phyloP scores from a whole-genome alignment of 192 early-diverging fungal genomes.

The Coemansia sp. region DNA sequence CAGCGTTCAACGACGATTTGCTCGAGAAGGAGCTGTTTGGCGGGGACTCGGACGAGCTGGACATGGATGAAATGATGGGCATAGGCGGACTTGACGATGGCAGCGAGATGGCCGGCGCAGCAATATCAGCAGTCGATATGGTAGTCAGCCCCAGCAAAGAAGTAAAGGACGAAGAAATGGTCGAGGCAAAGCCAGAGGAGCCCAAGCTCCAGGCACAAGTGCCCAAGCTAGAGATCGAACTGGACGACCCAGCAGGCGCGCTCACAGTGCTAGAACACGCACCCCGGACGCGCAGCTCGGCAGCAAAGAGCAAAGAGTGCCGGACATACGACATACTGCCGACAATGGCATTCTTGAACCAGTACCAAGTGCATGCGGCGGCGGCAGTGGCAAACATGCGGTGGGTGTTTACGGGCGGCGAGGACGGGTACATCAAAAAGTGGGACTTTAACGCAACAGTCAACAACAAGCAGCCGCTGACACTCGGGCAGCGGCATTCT shows the following conservation, averaged over 20 bases:
- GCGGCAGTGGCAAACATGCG: conserved; percentile 70
- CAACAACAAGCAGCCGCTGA: conserved; percentile 77
- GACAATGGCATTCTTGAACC: conserved; percentile 37
- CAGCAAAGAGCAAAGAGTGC: not conserved
- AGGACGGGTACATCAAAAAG: conserved; percentile 94
- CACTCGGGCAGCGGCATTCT: conserved; percentile 81
- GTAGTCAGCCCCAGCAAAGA: conserved; percentile 5
- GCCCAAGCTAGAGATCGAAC: conserved; percentile 33
- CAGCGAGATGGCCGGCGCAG: conserved; percentile 1
- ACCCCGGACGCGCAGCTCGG: conserved; percentile 6
- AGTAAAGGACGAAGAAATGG: not conserved
- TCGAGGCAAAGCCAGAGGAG: not conserved
- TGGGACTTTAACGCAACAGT: conserved; percentile 89
- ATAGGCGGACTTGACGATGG: conserved; percentile 14
- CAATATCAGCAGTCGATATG: not conserved
- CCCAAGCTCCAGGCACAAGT: conserved; percentile 3
- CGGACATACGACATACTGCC: conserved; percentile 33
- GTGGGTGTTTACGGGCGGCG: conserved; percentile 82
- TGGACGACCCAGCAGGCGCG: conserved; percentile 44
- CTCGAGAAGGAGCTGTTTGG: conserved; percentile 56
- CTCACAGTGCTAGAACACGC: conserved; percentile 23
- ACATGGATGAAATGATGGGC: conserved; percentile 49
- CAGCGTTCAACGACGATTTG: conserved; percentile 45
- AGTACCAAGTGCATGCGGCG: conserved; percentile 66
- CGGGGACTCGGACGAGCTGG: conserved; percentile 41